phyloP scores from a whole-genome alignment of 192 early-diverging fungal genomes.

The Ambispora gerdemannii region DNA sequence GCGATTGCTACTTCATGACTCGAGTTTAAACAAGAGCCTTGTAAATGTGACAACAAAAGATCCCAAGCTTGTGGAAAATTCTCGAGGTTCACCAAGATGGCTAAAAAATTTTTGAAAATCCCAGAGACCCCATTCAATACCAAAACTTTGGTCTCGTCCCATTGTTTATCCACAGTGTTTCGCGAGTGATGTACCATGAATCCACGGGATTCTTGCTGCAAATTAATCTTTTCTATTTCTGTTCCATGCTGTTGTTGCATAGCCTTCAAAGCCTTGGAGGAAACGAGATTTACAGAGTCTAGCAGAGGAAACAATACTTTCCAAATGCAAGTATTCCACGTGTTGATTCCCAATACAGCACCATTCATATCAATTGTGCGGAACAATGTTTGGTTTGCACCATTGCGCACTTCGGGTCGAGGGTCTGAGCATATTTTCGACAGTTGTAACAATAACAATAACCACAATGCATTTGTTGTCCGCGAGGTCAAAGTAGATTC shows the following conservation, averaged over 20 bases:
- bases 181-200: slow-evolving; percentile 58
- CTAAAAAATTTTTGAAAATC: slow-evolving; percentile 65
- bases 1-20: slow-evolving; percentile 78
- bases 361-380: slow-evolving; percentile 92
- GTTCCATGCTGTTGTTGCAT: slow-evolving; percentile 33
- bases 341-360: slow-evolving; percentile 56
- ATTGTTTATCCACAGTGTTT: slow-evolving; percentile 70
- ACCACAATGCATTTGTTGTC: slow-evolving; percentile 75
- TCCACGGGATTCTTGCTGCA: slow-evolving; percentile 38
- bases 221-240: slow-evolving; percentile 35
- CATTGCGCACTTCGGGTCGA: slow-evolving; percentile 88
- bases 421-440: slow-evolving; percentile 78
- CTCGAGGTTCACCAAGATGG: slow-evolving; percentile 54
- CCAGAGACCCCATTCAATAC: slow-evolving; percentile 68
- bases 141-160: slow-evolving; percentile 86
- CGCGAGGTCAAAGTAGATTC: slow-evolving; percentile 36
- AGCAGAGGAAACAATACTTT: slow-evolving; percentile 80
- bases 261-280: slow-evolving; percentile 45
- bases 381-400: slow-evolving; percentile 93
- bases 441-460: slow-evolving; percentile 81
- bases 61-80: slow-evolving; percentile 69
- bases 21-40: slow-evolving; percentile 60
- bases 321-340: slow-evolving; percentile 87
- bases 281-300: slow-evolving; percentile 59
- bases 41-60: slow-evolving; percentile 69